These are phyloP conservation scores for Pholiota microspora DNA, from an alignment of 768 basidiomycete genomes.

Conservation along the genomic window DNA sequence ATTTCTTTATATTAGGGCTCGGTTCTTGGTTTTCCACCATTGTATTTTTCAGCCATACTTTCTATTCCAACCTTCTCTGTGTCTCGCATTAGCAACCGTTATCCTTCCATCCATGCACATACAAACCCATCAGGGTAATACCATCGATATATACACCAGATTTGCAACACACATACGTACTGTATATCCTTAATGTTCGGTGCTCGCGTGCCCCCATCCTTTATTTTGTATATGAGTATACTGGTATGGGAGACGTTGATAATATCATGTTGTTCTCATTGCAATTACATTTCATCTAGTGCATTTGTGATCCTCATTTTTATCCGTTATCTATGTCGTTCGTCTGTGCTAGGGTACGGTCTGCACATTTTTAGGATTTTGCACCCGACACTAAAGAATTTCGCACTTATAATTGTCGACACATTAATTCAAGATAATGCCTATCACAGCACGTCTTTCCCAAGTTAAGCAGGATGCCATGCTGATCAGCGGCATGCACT, in stretches of 20 bases:
- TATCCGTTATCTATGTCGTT: background rate
- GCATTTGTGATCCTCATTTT: background rate
- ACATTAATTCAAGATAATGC: too few relatives aligned
- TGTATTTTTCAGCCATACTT: background rate
- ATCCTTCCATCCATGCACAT: background rate
- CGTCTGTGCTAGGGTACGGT: too few relatives aligned
- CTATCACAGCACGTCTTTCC: too few relatives aligned
- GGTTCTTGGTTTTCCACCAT: background rate
- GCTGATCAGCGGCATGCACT: background rate
- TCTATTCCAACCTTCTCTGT: background rate
- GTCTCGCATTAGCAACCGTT: too few relatives aligned
- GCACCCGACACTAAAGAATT: too few relatives aligned
- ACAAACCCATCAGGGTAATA: background rate
- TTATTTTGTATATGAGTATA: background rate
- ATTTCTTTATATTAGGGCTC: background rate
- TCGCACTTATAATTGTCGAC: too few relatives aligned
- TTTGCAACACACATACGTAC: background rate
- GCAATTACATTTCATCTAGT: background rate
- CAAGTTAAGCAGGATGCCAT: background rate
- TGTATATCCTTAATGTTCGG: background rate
- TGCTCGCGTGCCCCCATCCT: background rate
- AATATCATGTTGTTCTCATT: background rate
- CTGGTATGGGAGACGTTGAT: background rate
- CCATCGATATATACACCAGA: background rate
- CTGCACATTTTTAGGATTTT: too few relatives aligned